Percentiles rank a stretch among this genome's conserved stretches.
Conservation (phyloP, 2,329 filamentous ascomycete species). For the Penicillium sp. region DNA sequence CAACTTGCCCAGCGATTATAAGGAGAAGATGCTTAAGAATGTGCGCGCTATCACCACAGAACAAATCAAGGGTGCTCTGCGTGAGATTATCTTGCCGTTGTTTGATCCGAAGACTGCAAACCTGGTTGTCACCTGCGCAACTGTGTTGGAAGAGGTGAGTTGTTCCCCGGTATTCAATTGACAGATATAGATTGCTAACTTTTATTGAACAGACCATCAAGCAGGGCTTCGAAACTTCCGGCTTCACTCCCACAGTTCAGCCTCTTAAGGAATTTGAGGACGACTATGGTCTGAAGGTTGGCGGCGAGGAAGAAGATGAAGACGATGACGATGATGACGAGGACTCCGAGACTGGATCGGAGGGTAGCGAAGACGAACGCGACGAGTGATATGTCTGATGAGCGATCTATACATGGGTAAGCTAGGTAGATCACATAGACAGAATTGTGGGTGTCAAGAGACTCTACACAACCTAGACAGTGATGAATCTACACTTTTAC, state of each 20-base stretch:
- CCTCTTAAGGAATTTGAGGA: constrained; percentile 79
- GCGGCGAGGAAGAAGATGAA: constrained; percentile 58
- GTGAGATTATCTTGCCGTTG: constrained; percentile 70
- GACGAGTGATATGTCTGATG: constrained; percentile 27
- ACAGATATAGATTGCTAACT: constrained; percentile 1
- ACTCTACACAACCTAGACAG: not conserved
- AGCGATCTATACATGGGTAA: constrained; percentile 6
- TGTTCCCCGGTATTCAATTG: constrained; percentile 1
- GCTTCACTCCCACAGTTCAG: constrained; percentile 75
- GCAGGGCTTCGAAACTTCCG: constrained; percentile 68
- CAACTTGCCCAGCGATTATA: constrained; percentile 73
- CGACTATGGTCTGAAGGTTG: constrained; percentile 75
- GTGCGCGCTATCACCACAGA: constrained; percentile 73
- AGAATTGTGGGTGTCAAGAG: constrained; percentile 1
- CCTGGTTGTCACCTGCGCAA: constrained; percentile 82
- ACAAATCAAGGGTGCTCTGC: constrained; percentile 72
- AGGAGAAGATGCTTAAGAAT: constrained; percentile 69
- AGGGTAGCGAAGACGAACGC: constrained; percentile 47
- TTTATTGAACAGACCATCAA: constrained; percentile 62
- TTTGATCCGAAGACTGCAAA: constrained; percentile 81
- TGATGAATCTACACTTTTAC: constrained; percentile 5
- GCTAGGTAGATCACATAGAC: constrained; percentile 14
- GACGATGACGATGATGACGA: constrained; percentile 52
- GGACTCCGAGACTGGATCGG: constrained; percentile 45
- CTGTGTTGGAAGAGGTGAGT: constrained; percentile 78